Base-by-base conservation (phyloP, 2,329 filamentous ascomycete species). In the Zymoseptoria ardabiliae region DNA sequence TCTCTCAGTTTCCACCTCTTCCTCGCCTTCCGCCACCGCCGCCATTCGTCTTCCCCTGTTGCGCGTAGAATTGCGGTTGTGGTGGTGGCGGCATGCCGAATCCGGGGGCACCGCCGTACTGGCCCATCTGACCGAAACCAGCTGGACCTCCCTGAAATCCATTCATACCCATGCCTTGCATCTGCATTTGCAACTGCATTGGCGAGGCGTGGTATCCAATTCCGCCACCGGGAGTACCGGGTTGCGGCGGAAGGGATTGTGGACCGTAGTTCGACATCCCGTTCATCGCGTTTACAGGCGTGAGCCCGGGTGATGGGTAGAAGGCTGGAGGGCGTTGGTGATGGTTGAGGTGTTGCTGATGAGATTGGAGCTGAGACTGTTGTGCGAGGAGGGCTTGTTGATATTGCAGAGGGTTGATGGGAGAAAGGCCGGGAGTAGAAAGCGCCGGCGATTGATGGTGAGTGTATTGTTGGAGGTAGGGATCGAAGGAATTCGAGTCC, bases 371-470 rank as follows among this genome's bases (percentile, higher is more conserved):
- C 35, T 45, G 35, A n/a, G 35, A 45, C 35, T 45, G 35, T n/a
- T 71, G 69, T 4, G 80, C 78, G 22, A 83, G 71, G 66, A 82
- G 78, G 35, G 76, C 76, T 68, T 80, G 78, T 65, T 85, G 83
- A 65, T 85, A 85, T 66, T 85, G 83, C 28, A 82, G 69, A 23
- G 81, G 79, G 53, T 65, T 69, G 55, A 71, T 69, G 6, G 69
- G 70, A 55, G 66, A 68, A 53, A 70, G 62, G 48, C 69, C 69
- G n/a, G 68, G 75, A 50, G 62, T 68, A 4, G 71, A 72, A 63
- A 74, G 68, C 10, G 71, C 68, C 3, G 72, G 71, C 54, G 68
- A 72, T 45, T 45, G 35, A 7, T 45, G 35, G 63, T 73, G 71
- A 1, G 71, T 70, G 58, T 73, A 75, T 22, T 71, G 69, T 22